Evolutionary conservation across 345 rosid genomes (phyloP), one percentile per base, ranked within the genome.

Genomic region (Hevea brasiliensis): DNA sequence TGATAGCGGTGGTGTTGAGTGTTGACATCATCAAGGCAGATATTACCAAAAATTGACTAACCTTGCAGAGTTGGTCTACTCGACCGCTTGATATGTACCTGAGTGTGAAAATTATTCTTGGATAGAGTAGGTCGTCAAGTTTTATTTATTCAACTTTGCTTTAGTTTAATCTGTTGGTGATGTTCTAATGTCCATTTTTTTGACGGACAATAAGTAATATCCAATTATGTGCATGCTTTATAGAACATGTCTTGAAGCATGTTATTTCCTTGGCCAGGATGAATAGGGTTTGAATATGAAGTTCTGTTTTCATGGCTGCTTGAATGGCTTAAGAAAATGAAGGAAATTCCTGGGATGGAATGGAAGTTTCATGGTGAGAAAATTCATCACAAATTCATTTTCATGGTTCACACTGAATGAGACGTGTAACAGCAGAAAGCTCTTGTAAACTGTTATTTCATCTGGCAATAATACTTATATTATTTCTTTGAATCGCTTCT

Each of bases 231-330:
- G 37, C 37, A 32, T 32, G 37, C 37, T 32, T 32, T 50, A n/a
- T 24, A 17, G 45, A 15, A 51, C 54, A 41, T 40, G 10, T 68
- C 32, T 24, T 47, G 51, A 67, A 24, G 65, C 14, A 42, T 9
- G 53, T 67, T n/a, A 48, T 67, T 32, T 50, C 9, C 32, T 18
- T 50, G 37, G 37, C 9, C 72, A 67, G 77, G 77, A 48, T 48
- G 72, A 18, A 58, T 74, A 74, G 50, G 53, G 18, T 55, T 55
- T 26, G 57, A n/a, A 8, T 8, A 26, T 45, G 47, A 62, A 41
- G 41, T 40, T 54, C 51, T 53, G 23, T 13, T 54, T 26, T 3
- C 45, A 1, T 45, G 23, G n/a, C 50, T 61, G 44, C 67, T 20
- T 50, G 48, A 35, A 32, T 59, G 47, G n/a, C n/a, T n/a, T n/a